A percentile compares a stretch with the other conserved stretches of the same genome.
Evolutionary conservation across 257 asterid species (phyloP).

Genomic region (Cinchona pubescens): DNA sequence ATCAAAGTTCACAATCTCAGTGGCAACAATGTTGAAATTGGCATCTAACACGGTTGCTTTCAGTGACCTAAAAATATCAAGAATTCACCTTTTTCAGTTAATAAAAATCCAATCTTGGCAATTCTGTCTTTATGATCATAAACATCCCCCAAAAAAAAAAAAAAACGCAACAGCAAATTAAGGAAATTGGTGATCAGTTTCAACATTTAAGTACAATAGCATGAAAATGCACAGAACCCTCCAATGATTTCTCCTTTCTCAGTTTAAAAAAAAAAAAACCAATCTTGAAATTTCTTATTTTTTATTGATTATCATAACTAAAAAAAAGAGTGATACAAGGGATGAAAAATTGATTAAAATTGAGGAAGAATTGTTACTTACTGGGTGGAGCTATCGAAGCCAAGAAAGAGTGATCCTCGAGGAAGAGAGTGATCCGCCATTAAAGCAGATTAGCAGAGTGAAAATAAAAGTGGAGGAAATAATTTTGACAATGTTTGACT

Average conservation of each 20-base stretch:
- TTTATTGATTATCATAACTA: background rate
- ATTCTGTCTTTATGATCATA: background rate
- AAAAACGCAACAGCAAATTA: background rate
- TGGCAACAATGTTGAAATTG: conserved; percentile 51
- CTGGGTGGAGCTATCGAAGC: conserved; percentile 59
- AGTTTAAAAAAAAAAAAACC: background rate
- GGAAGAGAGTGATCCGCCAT: conserved; percentile 49
- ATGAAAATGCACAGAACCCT: background rate
- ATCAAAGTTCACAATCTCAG: conserved; percentile 68
- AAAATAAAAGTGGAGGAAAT: background rate
- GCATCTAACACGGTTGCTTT: conserved; percentile 73
- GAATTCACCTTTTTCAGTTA: background rate
- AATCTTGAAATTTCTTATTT: background rate
- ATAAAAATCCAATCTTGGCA: conserved; percentile 42
- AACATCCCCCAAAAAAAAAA: background rate
- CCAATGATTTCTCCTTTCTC: background rate
- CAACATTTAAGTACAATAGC: background rate
- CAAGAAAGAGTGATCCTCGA: conserved; percentile 43
- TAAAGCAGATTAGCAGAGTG: background rate
- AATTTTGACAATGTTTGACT: background rate
- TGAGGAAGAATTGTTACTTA: too few species aligned
- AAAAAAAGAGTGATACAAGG: too few species aligned
- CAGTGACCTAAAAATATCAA: conserved; percentile 54
- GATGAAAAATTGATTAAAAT: too few species aligned
- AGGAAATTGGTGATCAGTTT: background rate